These are phyloP conservation scores for Lipomyces sp. DNA, from an alignment of 805 yeast species.

Conservation along the genomic window DNA sequence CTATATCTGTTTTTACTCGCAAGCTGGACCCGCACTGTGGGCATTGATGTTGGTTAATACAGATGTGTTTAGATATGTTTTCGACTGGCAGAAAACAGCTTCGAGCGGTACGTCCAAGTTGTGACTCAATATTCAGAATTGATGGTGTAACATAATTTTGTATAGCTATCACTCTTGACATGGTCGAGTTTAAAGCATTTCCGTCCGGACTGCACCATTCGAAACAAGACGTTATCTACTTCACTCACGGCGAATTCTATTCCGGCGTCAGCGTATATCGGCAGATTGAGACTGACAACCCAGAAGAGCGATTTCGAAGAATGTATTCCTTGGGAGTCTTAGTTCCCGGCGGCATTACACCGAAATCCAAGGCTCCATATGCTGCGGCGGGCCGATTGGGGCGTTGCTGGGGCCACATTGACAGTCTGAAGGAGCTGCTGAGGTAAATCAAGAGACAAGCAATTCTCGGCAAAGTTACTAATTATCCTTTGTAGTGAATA, in stretches of 20 bases:
- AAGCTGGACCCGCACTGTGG: conserved; percentile 44
- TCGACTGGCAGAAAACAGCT: conserved; percentile 33
- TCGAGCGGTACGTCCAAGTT: conserved; percentile 37
- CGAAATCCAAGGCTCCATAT: conserved; percentile 26
- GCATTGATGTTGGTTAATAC: neutral
- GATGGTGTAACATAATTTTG: neutral
- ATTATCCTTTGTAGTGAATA: conserved; percentile 17
- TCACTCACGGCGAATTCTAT: conserved; percentile 49
- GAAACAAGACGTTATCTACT: conserved; percentile 58
- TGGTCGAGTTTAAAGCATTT: conserved; percentile 65
- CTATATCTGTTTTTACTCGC: conserved; percentile 47
- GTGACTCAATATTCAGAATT: neutral
- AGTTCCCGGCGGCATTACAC: conserved; percentile 29
- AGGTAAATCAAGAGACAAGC: conserved; percentile 20
- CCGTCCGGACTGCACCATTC: conserved; percentile 71
- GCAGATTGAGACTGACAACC: conserved; percentile 49
- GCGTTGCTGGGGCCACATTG: conserved; percentile 46
- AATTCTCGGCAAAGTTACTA: conserved; percentile 15
- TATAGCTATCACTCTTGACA: conserved; percentile 44
- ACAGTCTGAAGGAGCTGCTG: conserved; percentile 43
- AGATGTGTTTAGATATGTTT: conserved; percentile 19
- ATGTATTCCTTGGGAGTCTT: conserved; percentile 71
- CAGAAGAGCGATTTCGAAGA: conserved; percentile 35
- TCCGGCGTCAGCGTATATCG: conserved; percentile 58
- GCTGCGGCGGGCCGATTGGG: conserved; percentile 32